phyloP scores from a whole-genome alignment of 2,329 filamentous ascomycete species.

The Arthrinium phaeospermum region DNA sequence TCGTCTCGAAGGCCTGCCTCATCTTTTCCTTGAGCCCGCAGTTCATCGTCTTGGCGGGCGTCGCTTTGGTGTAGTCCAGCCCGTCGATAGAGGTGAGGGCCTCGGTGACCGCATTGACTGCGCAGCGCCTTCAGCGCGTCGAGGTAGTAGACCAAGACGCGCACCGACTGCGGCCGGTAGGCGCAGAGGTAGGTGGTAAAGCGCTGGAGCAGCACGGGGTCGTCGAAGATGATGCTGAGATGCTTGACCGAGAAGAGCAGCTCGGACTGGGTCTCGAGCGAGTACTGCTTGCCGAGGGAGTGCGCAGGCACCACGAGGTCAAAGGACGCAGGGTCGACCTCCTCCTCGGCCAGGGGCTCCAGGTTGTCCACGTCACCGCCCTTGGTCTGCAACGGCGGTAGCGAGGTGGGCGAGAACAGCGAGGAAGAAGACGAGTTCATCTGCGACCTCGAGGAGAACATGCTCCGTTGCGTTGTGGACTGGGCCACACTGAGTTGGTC shows the following conservation, averaged over 20 bases:
- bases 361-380: slow-evolving; percentile 38
- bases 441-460: slow-evolving; percentile 35
- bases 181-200: slow-evolving; percentile 72
- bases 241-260: slow-evolving; percentile 71
- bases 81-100: slow-evolving; percentile 62
- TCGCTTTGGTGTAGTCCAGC: slow-evolving; percentile 58
- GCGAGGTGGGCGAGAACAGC: slow-evolving; percentile 22
- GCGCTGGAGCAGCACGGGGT: slow-evolving; percentile 65
- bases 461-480: slow-evolving; percentile 35
- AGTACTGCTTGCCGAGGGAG: slow-evolving; percentile 46
- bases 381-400: slow-evolving; percentile 35
- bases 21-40: slow-evolving; percentile 66
- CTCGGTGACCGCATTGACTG: slow-evolving; percentile 71
- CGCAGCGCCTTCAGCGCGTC: slow-evolving; percentile 74
- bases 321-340: slow-evolving; percentile 46
- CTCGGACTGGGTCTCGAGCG: slow-evolving; percentile 68
- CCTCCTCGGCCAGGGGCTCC: slow-evolving; percentile 43
- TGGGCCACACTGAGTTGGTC: neutral
- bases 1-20: slow-evolving; percentile 65
- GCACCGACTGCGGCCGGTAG: slow-evolving; percentile 65
- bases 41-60: slow-evolving; percentile 61
- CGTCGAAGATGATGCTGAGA: slow-evolving; percentile 67
- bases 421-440: slow-evolving; percentile 38
- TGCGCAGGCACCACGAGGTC: slow-evolving; percentile 51
- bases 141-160: slow-evolving; percentile 73